A percentile compares a stretch with the other conserved stretches of the same genome.
These are phyloP conservation scores for Suillus plorans DNA, from an alignment of 768 basidiomycete species.

Conservation along the genomic window DNA sequence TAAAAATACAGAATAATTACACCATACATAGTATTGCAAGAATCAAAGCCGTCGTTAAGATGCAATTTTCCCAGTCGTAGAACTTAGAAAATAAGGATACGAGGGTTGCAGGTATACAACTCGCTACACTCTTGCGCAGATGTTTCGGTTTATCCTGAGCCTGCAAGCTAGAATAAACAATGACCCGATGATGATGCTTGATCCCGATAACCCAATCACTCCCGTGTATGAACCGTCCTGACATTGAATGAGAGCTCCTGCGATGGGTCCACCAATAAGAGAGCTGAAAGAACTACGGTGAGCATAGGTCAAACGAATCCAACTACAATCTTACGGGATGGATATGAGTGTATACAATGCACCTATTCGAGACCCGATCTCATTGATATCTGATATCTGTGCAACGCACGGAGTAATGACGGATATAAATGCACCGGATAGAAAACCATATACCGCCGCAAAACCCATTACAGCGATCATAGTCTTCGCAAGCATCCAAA, in stretches of 20 bases:
- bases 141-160: constrained; percentile 40
- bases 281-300: constrained; percentile 38
- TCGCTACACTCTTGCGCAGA: constrained; percentile 47
- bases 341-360: constrained; percentile 64
- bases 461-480: constrained; percentile 48
- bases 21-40: not conserved
- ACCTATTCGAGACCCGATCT: constrained; percentile 65
- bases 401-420: constrained; percentile 67
- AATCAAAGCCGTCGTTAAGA: not conserved
- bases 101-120: constrained; percentile 8
- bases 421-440: constrained; percentile 67
- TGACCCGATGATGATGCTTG: constrained; percentile 59
- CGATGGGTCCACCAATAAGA: constrained; percentile 62
- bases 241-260: constrained; percentile 52
- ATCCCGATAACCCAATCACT: constrained; percentile 61
- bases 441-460: constrained; percentile 58
- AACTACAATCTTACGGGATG: constrained; percentile 57
- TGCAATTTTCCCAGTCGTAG: constrained; percentile 6
- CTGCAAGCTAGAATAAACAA: constrained; percentile 52
- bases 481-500: constrained; percentile 53
- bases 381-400: constrained; percentile 57
- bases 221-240: constrained; percentile 46
- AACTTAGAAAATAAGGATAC: constrained; percentile 27
- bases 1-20: constrained; percentile 2
- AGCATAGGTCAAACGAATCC: not conserved